Evolutionary conservation across 2,329 filamentous ascomycete genomes (phyloP), one percentile per base, ranked within the genome.

Genomic region (Lecanicillium sp.): DNA sequence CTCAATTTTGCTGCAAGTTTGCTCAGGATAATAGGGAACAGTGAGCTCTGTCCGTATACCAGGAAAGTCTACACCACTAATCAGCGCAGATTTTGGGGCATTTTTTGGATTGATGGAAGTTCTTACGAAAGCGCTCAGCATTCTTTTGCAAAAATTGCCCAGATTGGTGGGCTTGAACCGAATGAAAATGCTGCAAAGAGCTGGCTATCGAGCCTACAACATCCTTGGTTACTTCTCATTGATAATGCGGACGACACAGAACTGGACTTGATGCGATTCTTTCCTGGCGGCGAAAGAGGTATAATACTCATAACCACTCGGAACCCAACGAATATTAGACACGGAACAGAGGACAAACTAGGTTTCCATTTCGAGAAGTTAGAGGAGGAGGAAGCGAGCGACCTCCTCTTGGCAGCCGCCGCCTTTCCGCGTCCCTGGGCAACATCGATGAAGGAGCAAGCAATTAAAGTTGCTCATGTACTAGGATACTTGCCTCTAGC

Each of bases 281-380:
- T 53, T 26, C 49, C 52, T 2, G 20, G 33, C 5, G 46, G 46
- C 3, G 26, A 48, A 14, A 20, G 38, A 11, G 52, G 46, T 11
- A 14, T 50, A n/a, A 50, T 53, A 14, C 49, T 53, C 8, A 46
- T 51, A 8, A 50, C 49, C 4, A 53, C 52, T 5, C 42, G 46
- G 9, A 49, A 48, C 27, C 49, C 49, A 17, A 44, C 32, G 17
- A 35, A 40, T 33, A 46, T 39, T 7, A 11, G 19, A 4, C 44
- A 46, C 26, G 50, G 50, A 19, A 50, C 45, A 19, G 40, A 44
- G 9, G 48, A 44, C 5, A 38, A 21, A 6, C 14, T 40, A 12
- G 45, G 33, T 19, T 49, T 41, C n/a, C 43, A 52, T 17, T 42
- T 52, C 17, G 29, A 27, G 4, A 41, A 44, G 11, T 17, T 52